These are phyloP conservation scores for Casuarina glauca DNA, from an alignment of 306 rosid species.

Conservation along the genomic window DNA sequence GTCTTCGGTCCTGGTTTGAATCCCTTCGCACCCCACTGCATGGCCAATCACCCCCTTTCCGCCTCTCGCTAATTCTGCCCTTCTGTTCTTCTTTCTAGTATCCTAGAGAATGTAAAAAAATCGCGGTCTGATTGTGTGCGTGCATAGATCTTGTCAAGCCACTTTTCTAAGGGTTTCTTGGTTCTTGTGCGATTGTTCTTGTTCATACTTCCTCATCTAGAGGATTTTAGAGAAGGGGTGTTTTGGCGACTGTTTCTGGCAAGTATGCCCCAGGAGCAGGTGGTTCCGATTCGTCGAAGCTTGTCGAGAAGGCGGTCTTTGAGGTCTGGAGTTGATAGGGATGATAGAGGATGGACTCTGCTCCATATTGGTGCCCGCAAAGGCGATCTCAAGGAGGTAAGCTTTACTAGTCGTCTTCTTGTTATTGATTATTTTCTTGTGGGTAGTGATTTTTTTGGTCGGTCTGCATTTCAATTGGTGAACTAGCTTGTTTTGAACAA, in stretches of 20 bases:
- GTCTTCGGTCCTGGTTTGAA: conserved; percentile 97
- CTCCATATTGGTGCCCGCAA: conserved; percentile 77
- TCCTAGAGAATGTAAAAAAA: conserved; percentile 38
- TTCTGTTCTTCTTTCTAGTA: background rate
- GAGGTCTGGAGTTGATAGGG: conserved; percentile 48
- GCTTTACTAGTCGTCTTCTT: background rate
- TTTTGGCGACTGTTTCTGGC: conserved; percentile 12
- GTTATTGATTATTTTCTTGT: background rate
- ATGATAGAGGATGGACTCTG: conserved; percentile 88
- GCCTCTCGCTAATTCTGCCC: conserved; percentile 60
- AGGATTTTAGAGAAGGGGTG: background rate
- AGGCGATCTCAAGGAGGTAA: conserved; percentile 73
- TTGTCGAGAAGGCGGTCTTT: conserved; percentile 62
- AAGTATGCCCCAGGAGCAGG: conserved; percentile 44
- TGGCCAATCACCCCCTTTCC: conserved; percentile 60
- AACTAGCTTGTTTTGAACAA: too few relatives aligned
- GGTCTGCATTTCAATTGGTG: background rate
- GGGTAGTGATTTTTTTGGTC: background rate
- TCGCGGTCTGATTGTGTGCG: background rate
- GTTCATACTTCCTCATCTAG: background rate
- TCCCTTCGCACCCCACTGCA: conserved; percentile 83
- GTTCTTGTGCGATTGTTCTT: background rate
- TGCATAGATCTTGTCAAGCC: background rate
- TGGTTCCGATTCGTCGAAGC: conserved; percentile 38
- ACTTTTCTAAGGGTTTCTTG: background rate